Conservation (phyloP, 257 asterid genomes). For the Craterostigma plantagineum region DNA sequence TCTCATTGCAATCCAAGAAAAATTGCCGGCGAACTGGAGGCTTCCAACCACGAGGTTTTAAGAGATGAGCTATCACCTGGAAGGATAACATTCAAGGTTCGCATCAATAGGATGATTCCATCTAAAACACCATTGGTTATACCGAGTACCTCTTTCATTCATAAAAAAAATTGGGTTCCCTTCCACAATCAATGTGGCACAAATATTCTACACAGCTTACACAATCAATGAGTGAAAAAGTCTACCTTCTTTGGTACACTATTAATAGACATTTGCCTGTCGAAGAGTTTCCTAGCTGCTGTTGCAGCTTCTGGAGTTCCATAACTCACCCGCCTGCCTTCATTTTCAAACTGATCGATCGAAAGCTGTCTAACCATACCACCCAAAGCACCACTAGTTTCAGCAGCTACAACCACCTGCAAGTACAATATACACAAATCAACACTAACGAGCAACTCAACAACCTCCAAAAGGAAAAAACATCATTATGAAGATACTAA, state of each 20-base stretch:
- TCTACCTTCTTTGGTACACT: conserved; percentile 98
- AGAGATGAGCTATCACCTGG: conserved; percentile 84
- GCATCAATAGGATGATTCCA: too few species aligned
- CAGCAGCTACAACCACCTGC: conserved; percentile 99
- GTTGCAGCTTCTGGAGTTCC: conserved; percentile 98
- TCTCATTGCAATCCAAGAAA: conserved; percentile 96
- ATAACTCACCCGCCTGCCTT: conserved; percentile 94
- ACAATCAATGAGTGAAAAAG: too few species aligned
- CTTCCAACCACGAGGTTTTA: conserved; percentile 99
- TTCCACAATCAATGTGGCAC: too few species aligned
- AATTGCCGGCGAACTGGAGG: conserved; percentile 95
- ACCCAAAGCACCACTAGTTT: conserved; percentile 95
- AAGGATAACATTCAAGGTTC: background rate
- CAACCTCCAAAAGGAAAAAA: conserved; percentile 4
- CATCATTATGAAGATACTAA: conserved; percentile 27
- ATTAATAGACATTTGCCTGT: conserved; percentile 90
- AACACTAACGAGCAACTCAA: conserved; percentile 7
- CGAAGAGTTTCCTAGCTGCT: conserved; percentile 93
- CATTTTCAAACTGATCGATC: conserved; percentile 94
- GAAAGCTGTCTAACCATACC: conserved; percentile 99
- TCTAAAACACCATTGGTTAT: too few species aligned
- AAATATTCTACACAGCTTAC: too few species aligned
- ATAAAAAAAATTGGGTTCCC: too few species aligned
- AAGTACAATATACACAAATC: conserved; percentile 12
- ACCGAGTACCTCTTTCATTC: too few species aligned